Conservation (phyloP, 2,329 filamentous ascomycete genomes). For the Gaeumannomyces tritici region DNA sequence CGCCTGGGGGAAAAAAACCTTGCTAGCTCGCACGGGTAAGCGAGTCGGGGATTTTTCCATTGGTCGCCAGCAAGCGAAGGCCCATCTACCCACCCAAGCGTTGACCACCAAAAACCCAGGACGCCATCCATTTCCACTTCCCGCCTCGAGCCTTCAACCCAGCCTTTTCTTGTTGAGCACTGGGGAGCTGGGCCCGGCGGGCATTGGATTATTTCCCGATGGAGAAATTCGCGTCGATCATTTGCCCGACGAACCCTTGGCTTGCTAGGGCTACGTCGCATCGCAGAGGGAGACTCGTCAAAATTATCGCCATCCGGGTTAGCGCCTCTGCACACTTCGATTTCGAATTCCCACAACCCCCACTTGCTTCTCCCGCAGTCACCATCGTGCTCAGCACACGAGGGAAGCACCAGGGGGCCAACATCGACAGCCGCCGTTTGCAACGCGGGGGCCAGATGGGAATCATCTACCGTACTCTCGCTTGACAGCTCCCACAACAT, state of each 20-base stretch:
- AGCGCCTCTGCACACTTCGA: constrained; percentile 16
- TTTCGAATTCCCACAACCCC: too few species aligned
- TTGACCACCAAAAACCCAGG: not conserved
- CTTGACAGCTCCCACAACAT: not conserved
- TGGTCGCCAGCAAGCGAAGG: constrained; percentile 23
- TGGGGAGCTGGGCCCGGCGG: not conserved
- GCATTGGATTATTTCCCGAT: not conserved
- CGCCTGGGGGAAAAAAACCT: not conserved
- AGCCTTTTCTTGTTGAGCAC: not conserved
- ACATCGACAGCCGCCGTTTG: not conserved
- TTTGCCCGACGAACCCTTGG: not conserved
- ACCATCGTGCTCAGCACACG: not conserved
- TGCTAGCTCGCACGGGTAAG: constrained; percentile 14
- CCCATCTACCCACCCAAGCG: not conserved
- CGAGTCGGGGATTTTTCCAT: constrained; percentile 22
- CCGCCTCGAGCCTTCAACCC: too few species aligned
- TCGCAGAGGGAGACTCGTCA: constrained; percentile 18
- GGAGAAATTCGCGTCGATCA: not conserved
- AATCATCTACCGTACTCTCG: not conserved
- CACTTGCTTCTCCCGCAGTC: too few species aligned
- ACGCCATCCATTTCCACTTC: not conserved
- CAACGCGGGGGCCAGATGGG: too few species aligned
- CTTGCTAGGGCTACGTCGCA: not conserved
- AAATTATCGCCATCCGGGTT: constrained; percentile 28
- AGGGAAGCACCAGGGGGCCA: not conserved